Conservation (phyloP, 495 filamentous ascomycete species). For the Durotheca rogersii region DNA sequence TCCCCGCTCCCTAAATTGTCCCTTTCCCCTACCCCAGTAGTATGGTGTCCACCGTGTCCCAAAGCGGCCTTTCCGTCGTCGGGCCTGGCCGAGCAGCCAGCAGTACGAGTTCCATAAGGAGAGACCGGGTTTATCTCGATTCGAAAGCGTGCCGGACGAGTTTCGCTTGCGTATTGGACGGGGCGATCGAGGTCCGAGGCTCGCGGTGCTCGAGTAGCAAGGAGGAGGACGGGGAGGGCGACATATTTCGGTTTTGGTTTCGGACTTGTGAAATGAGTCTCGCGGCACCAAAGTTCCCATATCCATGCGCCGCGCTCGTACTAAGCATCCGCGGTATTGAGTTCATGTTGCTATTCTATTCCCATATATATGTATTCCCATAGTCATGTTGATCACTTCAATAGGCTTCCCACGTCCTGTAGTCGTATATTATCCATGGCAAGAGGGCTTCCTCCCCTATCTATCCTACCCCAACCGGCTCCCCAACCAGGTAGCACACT, state of each 20-base stretch:
- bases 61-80: too few species aligned
- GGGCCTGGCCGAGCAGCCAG: too few species aligned
- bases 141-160: too few species aligned
- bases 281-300: neutral
- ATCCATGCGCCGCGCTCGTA: slow-evolving; percentile 16
- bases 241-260: neutral
- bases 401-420: slow-evolving; percentile 36
- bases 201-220: too few species aligned
- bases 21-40: too few species aligned
- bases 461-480: slow-evolving; percentile 39
- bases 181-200: too few species aligned
- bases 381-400: slow-evolving; percentile 17
- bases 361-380: neutral
- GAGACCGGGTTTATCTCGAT: too few species aligned
- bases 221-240: too few species aligned
- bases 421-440: slow-evolving; percentile 36
- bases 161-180: too few species aligned
- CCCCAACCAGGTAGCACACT: slow-evolving; percentile 39
- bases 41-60: too few species aligned
- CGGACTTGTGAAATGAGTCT: neutral
- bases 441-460: slow-evolving; percentile 29
- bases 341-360: slow-evolving; percentile 2
- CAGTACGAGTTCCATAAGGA: too few species aligned
- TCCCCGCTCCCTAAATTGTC: too few species aligned
- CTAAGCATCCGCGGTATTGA: neutral